These are phyloP conservation scores for Neurospora cerealis DNA, from an alignment of 495 filamentous ascomycete species.

Conservation along the genomic window DNA sequence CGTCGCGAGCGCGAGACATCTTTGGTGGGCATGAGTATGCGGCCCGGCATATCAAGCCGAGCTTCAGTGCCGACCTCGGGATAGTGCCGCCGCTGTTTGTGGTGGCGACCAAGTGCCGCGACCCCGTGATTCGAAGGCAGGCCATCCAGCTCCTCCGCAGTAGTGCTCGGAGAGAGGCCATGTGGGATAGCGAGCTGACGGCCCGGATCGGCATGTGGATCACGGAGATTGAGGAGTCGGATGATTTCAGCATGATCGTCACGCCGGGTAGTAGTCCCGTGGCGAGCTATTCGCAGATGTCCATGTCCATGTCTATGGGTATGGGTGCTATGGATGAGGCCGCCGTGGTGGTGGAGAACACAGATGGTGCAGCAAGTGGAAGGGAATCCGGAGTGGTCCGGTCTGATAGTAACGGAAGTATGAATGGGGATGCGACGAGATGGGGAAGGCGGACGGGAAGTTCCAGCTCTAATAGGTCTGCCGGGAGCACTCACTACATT, in stretches of 20 bases:
- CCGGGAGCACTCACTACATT: constrained; percentile 1
- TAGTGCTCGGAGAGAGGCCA: constrained; percentile 48
- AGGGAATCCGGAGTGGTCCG: neutral
- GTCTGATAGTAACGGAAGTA: neutral
- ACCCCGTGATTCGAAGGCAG: constrained; percentile 41
- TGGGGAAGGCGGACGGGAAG: neutral
- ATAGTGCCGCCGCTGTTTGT: constrained; percentile 47
- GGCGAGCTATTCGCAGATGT: constrained; percentile 20
- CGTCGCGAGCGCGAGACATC: constrained; percentile 13
- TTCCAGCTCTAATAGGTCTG: constrained; percentile 1
- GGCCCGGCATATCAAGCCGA: constrained; percentile 39
- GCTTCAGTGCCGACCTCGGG: constrained; percentile 44
- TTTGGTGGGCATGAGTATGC: constrained; percentile 34
- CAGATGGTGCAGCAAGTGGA: neutral
- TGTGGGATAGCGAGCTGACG: constrained; percentile 51
- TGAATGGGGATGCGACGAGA: neutral
- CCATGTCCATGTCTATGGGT: neutral
- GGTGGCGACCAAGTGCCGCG: constrained; percentile 49
- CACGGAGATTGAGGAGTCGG: constrained; percentile 47
- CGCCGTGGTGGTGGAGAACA: neutral
- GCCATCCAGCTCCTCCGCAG: constrained; percentile 46
- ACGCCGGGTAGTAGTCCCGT: constrained; percentile 21
- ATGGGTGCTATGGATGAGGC: neutral
- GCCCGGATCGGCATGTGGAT: constrained; percentile 45
- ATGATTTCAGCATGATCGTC: constrained; percentile 12